phyloP scores from a whole-genome alignment of 345 rosid genomes.

The Psidium friedrichsthalianum region DNA sequence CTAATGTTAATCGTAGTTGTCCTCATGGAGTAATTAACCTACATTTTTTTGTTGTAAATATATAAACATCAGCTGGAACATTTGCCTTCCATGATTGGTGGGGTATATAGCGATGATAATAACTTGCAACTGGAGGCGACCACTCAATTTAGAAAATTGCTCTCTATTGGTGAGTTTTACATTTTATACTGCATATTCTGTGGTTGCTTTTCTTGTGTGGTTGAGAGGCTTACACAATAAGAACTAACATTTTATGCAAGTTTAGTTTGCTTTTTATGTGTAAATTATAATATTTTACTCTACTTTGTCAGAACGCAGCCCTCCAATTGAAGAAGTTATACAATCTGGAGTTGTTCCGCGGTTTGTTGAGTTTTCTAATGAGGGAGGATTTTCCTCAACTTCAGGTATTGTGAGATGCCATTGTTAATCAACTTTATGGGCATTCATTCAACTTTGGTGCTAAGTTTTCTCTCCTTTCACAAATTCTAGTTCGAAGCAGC shows the following conservation, averaged over 20 bases:
- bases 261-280: neutral
- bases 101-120: constrained; percentile 51
- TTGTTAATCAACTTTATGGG: neutral
- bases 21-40: neutral
- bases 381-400: constrained; percentile 85
- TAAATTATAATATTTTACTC: neutral
- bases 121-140: constrained; percentile 67
- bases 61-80: constrained; percentile 45
- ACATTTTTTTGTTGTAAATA: neutral
- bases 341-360: constrained; percentile 76
- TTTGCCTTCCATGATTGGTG: constrained; percentile 64
- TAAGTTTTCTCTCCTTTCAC: neutral
- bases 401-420: constrained; percentile 31
- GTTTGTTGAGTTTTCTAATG: constrained; percentile 68
- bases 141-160: constrained; percentile 67
- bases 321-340: constrained; percentile 83
- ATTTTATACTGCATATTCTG: neutral
- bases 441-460: neutral
- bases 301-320: constrained; percentile 48
- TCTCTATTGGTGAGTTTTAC: constrained; percentile 51
- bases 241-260: neutral
- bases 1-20: neutral
- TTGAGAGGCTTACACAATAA: neutral
- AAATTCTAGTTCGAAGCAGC: constrained; percentile 68
- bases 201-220: neutral